phyloP scores from a whole-genome alignment of 345 rosid species.

The Geranium brycei region DNA sequence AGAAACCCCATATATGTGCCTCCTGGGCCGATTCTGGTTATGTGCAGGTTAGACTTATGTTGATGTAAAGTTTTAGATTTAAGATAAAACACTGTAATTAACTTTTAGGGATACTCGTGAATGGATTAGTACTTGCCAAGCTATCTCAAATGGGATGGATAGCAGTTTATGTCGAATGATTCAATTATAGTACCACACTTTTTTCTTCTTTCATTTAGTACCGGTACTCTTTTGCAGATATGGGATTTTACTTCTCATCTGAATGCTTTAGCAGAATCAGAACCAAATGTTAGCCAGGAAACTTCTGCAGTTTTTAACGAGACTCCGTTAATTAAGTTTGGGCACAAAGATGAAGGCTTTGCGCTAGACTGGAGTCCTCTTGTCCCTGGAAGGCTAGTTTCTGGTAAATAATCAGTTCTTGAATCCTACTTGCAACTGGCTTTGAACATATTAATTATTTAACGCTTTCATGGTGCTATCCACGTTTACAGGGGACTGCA shows the following conservation, averaged over 20 bases:
- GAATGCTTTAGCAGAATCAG: conserved; percentile 63
- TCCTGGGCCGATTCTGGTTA: conserved; percentile 89
- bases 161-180: background rate
- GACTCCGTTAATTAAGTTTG: conserved; percentile 58
- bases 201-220: no score
- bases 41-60: conserved; percentile 51
- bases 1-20: conserved; percentile 79
- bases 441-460: background rate
- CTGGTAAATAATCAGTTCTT: conserved; percentile 36
- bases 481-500: conserved; percentile 60
- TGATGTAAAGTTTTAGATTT: background rate
- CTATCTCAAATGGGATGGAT: background rate
- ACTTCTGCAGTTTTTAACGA: conserved; percentile 54
- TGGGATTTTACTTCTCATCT: conserved; percentile 84
- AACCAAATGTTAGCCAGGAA: conserved; percentile 44
- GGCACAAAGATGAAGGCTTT: conserved; percentile 93
- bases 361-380: conserved; percentile 91
- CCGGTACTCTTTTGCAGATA: conserved; percentile 41
- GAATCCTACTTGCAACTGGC: background rate
- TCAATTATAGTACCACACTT: background rate
- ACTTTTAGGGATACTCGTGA: no score
- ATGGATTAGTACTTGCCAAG: no score
- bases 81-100: background rate
- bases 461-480: conserved; percentile 4
- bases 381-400: conserved; percentile 63